Evolutionary conservation across 2,329 filamentous ascomycete species (phyloP).

Genomic region (Pleomassaria siparia): DNA sequence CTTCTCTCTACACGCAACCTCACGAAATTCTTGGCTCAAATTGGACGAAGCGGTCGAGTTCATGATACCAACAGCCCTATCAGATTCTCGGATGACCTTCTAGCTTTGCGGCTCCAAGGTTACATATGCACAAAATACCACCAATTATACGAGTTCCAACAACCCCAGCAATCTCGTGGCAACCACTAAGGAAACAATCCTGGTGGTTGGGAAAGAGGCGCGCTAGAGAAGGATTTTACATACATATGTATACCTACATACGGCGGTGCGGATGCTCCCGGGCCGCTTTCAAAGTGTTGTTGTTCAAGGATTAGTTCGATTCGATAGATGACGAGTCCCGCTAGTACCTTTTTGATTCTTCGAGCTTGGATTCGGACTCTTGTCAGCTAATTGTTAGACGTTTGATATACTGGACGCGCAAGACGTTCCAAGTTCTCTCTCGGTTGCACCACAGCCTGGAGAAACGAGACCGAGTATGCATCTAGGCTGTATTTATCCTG

Average conservation of each 20-base stretch:
- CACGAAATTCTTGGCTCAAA: neutral
- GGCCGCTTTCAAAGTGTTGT: conserved; percentile 5
- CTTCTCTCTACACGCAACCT: too few species aligned
- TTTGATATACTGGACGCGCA: neutral
- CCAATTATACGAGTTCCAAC: neutral
- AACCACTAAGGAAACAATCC: neutral
- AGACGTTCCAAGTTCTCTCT: neutral
- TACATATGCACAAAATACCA: neutral
- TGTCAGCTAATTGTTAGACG: too few species aligned
- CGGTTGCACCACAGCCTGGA: neutral
- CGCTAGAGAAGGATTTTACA: neutral
- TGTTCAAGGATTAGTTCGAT: conserved; percentile 6
- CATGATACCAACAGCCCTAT: neutral
- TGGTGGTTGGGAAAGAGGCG: conserved; percentile 6
- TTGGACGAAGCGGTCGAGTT: neutral
- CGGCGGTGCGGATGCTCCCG: conserved; percentile 9
- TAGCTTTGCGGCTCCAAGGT: neutral
- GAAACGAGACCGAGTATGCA: neutral
- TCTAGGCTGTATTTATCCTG: neutral
- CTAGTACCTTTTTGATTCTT: conserved; percentile 3
- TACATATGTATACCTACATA: too few species aligned
- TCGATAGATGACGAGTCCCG: conserved; percentile 11
- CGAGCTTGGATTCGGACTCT: neutral
- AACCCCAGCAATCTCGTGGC: neutral
- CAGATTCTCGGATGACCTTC: neutral